Conservation (phyloP, 768 basidiomycete genomes). For the Arthromyces matolae region DNA sequence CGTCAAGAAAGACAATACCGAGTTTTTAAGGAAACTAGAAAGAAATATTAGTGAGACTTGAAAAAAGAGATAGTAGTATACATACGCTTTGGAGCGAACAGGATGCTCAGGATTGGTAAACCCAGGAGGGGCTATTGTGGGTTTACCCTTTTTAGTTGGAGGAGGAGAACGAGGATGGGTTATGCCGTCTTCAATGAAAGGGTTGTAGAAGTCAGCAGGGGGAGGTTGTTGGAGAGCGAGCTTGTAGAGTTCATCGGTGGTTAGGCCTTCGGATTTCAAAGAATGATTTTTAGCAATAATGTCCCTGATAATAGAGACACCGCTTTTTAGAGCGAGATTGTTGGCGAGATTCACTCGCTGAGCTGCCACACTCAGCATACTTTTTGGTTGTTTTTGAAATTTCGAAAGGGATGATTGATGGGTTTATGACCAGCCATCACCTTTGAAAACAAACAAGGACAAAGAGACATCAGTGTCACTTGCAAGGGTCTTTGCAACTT, state of each 20-base stretch:
- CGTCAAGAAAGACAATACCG: conserved; percentile 45
- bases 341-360: conserved; percentile 10
- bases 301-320: conserved; percentile 26
- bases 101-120: conserved; percentile 44
- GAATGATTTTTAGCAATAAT: conserved; percentile 24
- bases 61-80: not conserved
- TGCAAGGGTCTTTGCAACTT: not conserved
- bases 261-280: conserved; percentile 23
- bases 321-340: conserved; percentile 14
- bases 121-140: conserved; percentile 7
- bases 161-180: conserved; percentile 1
- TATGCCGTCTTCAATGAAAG: conserved; percentile 2
- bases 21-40: conserved; percentile 52
- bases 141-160: conserved; percentile 1
- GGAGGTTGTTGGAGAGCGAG: conserved; percentile 28
- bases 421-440: not conserved
- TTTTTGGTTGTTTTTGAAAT: not conserved
- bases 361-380: conserved; percentile 5
- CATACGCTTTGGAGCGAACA: conserved; percentile 51
- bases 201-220: conserved; percentile 27
- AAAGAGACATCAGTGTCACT: conserved; percentile 2
- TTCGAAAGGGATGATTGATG: too few species aligned
- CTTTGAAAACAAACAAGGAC: conserved; percentile 9
- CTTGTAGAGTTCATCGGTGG: conserved; percentile 36
- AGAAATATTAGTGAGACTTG: not conserved